These are phyloP conservation scores for Lagenidium giganteum DNA, from an alignment of 352 stramenopile genomes.

Conservation along the genomic window DNA sequence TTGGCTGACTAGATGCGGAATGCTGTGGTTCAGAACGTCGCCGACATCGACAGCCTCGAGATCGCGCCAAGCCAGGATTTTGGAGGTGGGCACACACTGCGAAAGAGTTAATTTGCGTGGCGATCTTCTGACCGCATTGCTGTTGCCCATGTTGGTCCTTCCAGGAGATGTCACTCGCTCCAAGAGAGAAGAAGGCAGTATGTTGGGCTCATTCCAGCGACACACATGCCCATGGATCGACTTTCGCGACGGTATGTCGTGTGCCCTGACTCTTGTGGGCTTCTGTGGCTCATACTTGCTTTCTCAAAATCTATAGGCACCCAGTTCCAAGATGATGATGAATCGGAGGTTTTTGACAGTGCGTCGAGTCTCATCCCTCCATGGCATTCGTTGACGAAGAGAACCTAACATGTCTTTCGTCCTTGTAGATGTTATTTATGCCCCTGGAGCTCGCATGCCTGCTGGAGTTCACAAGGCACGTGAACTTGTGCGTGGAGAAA, in stretches of 20 bases:
- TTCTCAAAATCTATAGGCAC: conserved; percentile 18
- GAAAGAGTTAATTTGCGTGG: not conserved
- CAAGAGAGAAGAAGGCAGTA: too few species aligned
- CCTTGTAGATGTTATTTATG: conserved; percentile 2
- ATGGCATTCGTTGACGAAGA: not conserved
- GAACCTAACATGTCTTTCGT: not conserved
- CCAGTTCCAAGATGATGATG: conserved; percentile 43
- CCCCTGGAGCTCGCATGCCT: not conserved
- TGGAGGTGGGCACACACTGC: conserved; percentile 19
- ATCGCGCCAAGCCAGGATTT: conserved; percentile 64
- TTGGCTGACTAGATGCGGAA: conserved; percentile 1
- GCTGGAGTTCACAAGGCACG: not conserved
- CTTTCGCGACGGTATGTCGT: conserved; percentile 11
- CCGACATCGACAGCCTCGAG: conserved; percentile 56
- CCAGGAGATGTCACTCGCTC: too few species aligned
- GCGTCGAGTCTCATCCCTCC: conserved; percentile 5
- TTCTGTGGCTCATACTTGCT: conserved; percentile 4
- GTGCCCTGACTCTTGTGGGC: conserved; percentile 1
- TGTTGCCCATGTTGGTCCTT: too few species aligned
- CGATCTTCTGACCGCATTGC: not conserved
- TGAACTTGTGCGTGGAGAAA: not conserved
- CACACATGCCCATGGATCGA: conserved; percentile 9
- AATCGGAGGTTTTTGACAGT: conserved; percentile 72
- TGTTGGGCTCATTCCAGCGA: too few species aligned
- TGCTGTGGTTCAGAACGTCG: conserved; percentile 23